Evolutionary conservation across 2,329 filamentous ascomycete genomes (phyloP), one percentile per base, ranked within the genome.

Genomic region (Cryphonectria carpinicola): DNA sequence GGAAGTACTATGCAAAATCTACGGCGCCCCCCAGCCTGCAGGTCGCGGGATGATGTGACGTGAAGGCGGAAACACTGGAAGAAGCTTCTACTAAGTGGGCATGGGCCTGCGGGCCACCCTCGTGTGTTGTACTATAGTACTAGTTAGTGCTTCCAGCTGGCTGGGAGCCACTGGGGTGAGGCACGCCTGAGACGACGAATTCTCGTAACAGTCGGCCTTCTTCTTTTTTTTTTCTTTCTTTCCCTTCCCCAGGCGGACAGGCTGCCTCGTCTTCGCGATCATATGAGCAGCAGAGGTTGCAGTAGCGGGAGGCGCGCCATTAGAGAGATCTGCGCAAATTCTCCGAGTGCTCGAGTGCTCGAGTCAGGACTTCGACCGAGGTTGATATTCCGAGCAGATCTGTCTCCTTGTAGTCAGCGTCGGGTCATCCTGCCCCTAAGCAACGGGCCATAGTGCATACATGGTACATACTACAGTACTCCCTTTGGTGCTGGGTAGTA

Each of bases 321-420:
- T 17, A 25, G 28, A 43, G 28, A 43, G 56, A 68, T 37, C 56
- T 41, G 56, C 43, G 41, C 28, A n/a, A 64, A 68, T 64, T 56
- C 66, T 68, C 66, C 66, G 66, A 68, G 43, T 25, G 32, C 43
- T 28, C 28, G 61, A 54, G 39, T 17, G 41, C 17, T 54, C 28
- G 64, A 65, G 64, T 65, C 64, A 65, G 46, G 17, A 8, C 41
- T 39, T 39, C 10, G 28, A 25, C 17, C 28, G 46, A 35, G 11
- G 46, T 37, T 65, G 25, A 52, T 35, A 28, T 22, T 65, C 28
- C 17, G 28, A 56, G 52, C 49, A n/a, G 43, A 58, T 35, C 46
- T 46, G 58, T 63, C 54, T 61, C 37, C 41, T 13, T 22, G 37
- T 37, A 46, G 25, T 35, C 49, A 25, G 35, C n/a, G 35, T n/a